phyloP scores from a whole-genome alignment of 345 rosid species.

The Populus nigra region DNA sequence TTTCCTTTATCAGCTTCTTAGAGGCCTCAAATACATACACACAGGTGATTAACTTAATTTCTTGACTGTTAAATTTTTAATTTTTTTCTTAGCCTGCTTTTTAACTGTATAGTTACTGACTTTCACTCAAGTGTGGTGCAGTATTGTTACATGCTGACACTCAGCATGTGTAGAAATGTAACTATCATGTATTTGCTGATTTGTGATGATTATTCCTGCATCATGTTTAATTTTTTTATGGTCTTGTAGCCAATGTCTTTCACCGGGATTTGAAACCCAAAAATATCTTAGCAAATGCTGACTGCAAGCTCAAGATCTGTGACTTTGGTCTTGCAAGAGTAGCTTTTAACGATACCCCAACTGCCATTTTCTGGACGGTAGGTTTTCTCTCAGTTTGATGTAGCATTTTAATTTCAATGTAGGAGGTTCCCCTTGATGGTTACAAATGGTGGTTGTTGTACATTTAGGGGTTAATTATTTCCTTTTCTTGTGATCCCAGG shows the following conservation, averaged over 20 bases:
- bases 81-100: background rate
- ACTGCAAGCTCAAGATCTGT: conserved; percentile 93
- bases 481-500: conserved; percentile 40
- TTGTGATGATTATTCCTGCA: background rate
- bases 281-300: conserved; percentile 91
- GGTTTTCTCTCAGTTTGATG: conserved; percentile 16
- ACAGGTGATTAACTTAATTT: conserved; percentile 52
- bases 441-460: background rate
- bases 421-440: background rate
- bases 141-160: background rate
- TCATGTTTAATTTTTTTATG: background rate
- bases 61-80: background rate
- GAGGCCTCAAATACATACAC: conserved; percentile 91
- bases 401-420: background rate
- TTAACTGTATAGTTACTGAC: background rate
- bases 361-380: conserved; percentile 94
- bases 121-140: background rate
- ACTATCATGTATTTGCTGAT: background rate
- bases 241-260: conserved; percentile 74
- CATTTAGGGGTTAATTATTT: background rate
- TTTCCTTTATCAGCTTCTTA: conserved; percentile 89
- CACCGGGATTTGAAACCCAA: conserved; percentile 93
- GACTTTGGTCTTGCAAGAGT: conserved; percentile 99
- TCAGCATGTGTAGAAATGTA: background rate
- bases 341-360: conserved; percentile 89